phyloP scores from a whole-genome alignment of 140 eudicot species.

The Bidens hawaiensis region DNA sequence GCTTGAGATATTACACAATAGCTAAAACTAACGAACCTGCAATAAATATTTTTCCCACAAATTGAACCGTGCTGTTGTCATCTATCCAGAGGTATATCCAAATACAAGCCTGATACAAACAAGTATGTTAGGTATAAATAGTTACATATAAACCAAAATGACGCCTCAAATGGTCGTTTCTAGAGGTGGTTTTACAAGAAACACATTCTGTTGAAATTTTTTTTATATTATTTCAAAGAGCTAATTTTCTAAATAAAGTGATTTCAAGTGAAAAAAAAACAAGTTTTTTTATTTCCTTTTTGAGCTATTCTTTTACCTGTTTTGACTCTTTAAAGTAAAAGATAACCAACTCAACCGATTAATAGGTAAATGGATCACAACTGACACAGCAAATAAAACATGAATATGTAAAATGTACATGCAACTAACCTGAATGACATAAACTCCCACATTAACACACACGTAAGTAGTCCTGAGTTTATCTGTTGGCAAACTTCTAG shows the following conservation, averaged over 20 bases:
- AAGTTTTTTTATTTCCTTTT: background rate
- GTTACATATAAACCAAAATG: background rate
- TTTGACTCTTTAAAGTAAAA: background rate
- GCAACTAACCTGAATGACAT: slow-evolving; percentile 62
- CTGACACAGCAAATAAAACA: background rate
- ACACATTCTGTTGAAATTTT: background rate
- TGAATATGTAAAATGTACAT: background rate
- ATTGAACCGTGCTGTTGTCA: slow-evolving; percentile 58
- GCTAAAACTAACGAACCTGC: slow-evolving; percentile 52
- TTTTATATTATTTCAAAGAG: background rate
- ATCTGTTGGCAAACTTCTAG: slow-evolving; percentile 83
- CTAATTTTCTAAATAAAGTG: background rate
- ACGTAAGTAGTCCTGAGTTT: slow-evolving; percentile 57
- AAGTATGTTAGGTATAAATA: background rate
- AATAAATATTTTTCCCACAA: slow-evolving; percentile 67
- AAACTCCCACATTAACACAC: slow-evolving; percentile 57
- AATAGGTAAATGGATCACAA: background rate
- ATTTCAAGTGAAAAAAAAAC: background rate
- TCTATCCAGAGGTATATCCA: slow-evolving; percentile 72
- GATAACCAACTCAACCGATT: background rate
- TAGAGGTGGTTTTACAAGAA: background rate
- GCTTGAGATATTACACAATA: slow-evolving; percentile 10
- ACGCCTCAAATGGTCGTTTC: background rate
- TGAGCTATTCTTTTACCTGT: background rate
- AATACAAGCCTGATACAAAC: slow-evolving; percentile 51